Evolutionary conservation across 345 rosid genomes (phyloP).

Genomic region (Xanthoceras sorbifolium): DNA sequence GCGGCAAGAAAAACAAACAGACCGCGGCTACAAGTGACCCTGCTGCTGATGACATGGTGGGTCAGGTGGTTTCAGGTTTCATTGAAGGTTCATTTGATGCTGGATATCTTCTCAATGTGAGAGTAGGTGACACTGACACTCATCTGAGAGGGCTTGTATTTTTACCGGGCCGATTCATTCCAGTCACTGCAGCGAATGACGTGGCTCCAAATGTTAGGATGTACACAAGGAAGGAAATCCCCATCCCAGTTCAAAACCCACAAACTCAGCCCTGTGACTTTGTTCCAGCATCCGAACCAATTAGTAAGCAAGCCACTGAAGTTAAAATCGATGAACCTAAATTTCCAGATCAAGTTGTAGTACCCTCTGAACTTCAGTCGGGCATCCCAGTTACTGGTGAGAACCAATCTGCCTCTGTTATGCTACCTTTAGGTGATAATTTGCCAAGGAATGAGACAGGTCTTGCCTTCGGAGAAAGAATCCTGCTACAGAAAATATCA

Average conservation of each 20-base stretch:
- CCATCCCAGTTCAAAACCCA: conserved; percentile 37
- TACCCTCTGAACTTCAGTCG: conserved; percentile 26
- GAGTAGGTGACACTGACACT: conserved; percentile 49
- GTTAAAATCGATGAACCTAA: conserved; percentile 23
- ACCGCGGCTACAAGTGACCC: conserved; percentile 17
- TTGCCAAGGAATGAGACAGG: conserved; percentile 31
- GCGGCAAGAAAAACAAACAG: conserved; percentile 30
- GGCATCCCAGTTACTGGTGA: conserved; percentile 24
- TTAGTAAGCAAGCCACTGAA: conserved; percentile 37
- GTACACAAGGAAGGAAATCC: conserved; percentile 45
- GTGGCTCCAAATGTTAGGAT: conserved; percentile 66
- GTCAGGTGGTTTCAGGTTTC: conserved; percentile 58
- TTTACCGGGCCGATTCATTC: conserved; percentile 42
- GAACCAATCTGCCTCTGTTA: conserved; percentile 32
- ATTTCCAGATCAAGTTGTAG: conserved; percentile 25
- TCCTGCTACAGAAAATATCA: conserved; percentile 13
- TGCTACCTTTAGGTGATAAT: conserved; percentile 26
- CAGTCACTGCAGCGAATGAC: conserved; percentile 59
- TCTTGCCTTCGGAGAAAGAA: conserved; percentile 28
- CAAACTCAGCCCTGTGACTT: conserved; percentile 18
- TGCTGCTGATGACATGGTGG: conserved; percentile 43
- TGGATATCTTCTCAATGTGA: conserved; percentile 64
- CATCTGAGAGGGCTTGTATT: conserved; percentile 63
- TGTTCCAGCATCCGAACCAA: conserved; percentile 26
- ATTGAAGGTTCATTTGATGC: conserved; percentile 66